Evolutionary conservation across 2,329 filamentous ascomycete genomes (phyloP).

Genomic region (Myriosclerotinia scirpicola): DNA sequence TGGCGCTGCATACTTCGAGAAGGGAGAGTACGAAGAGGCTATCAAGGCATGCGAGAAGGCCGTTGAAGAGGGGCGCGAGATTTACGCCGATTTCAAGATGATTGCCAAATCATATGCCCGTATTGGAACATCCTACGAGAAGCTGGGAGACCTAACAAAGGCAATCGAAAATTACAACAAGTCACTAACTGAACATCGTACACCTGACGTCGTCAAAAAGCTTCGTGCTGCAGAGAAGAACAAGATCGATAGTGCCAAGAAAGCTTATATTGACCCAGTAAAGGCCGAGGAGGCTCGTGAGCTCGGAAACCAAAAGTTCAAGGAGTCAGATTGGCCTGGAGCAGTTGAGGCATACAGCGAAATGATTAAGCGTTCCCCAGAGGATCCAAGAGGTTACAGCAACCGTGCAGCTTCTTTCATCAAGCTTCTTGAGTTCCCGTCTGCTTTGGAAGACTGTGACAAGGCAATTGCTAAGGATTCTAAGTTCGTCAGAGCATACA

Average conservation of each 20-base stretch:
- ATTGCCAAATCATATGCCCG: constrained; percentile 98
- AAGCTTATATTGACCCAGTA: constrained; percentile 82
- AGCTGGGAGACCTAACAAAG: constrained; percentile 72
- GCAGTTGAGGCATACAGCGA: constrained; percentile 93
- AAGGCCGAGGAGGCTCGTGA: constrained; percentile 96
- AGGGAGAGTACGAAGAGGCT: constrained; percentile 86
- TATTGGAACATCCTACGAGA: constrained; percentile 93
- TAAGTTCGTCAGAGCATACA: constrained; percentile 92
- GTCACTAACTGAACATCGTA: constrained; percentile 94
- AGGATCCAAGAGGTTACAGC: constrained; percentile 91
- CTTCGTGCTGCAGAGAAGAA: constrained; percentile 86
- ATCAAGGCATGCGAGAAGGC: constrained; percentile 88
- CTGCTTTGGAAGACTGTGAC: constrained; percentile 89
- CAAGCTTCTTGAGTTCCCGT: constrained; percentile 94
- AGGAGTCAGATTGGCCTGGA: constrained; percentile 91
- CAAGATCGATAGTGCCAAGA: constrained; percentile 72
- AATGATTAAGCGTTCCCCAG: constrained; percentile 93
- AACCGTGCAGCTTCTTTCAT: constrained; percentile 97
- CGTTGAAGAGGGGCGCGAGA: constrained; percentile 82
- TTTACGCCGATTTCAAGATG: constrained; percentile 95
- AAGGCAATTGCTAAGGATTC: constrained; percentile 86
- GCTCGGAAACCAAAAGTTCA: constrained; percentile 95
- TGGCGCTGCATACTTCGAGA: constrained; percentile 91
- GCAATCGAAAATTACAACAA: constrained; percentile 90
- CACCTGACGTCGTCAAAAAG: constrained; percentile 89